A percentile compares a stretch with the other conserved stretches of the same genome.
phyloP scores from a whole-genome alignment of 2,329 filamentous ascomycete species.

The Fusarium coffeatum region DNA sequence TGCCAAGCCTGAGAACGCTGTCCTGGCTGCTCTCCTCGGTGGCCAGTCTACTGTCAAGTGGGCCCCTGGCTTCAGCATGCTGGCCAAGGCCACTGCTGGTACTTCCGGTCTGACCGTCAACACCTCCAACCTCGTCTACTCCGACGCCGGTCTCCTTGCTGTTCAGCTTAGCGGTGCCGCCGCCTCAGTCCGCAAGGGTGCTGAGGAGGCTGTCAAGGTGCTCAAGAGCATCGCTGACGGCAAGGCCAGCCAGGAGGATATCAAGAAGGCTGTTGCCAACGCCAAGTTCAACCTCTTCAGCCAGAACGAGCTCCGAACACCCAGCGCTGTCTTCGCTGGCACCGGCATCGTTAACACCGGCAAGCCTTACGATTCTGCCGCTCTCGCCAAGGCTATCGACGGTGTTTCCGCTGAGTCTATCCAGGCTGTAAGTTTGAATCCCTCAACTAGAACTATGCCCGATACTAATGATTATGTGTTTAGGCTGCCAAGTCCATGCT shows the following conservation, averaged over 20 bases:
- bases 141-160: slow-evolving; percentile 90
- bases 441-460: slow-evolving; percentile 40
- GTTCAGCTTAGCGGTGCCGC: slow-evolving; percentile 84
- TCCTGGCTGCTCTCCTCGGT: slow-evolving; percentile 89
- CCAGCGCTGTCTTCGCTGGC: slow-evolving; percentile 85
- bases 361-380: slow-evolving; percentile 85
- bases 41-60: slow-evolving; percentile 95
- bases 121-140: slow-evolving; percentile 87
- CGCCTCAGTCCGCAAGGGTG: slow-evolving; percentile 76
- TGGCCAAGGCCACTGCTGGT: slow-evolving; percentile 80
- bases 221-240: slow-evolving; percentile 85
- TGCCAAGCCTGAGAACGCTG: slow-evolving; percentile 90
- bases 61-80: slow-evolving; percentile 90
- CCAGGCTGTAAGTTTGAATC: slow-evolving; percentile 75
- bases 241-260: slow-evolving; percentile 81
- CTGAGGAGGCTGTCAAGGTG: slow-evolving; percentile 80
- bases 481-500: slow-evolving; percentile 90
- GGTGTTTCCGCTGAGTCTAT: slow-evolving; percentile 85
- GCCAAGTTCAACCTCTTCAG: slow-evolving; percentile 95
- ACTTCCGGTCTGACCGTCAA: slow-evolving; percentile 74
- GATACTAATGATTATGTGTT: slow-evolving; percentile 43
- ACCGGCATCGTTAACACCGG: slow-evolving; percentile 83
- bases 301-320: slow-evolving; percentile 79
- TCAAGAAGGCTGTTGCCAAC: slow-evolving; percentile 90
- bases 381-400: slow-evolving; percentile 82